phyloP scores from a whole-genome alignment of 208 protist genomes.

The Acanthamoeba sp. region DNA sequence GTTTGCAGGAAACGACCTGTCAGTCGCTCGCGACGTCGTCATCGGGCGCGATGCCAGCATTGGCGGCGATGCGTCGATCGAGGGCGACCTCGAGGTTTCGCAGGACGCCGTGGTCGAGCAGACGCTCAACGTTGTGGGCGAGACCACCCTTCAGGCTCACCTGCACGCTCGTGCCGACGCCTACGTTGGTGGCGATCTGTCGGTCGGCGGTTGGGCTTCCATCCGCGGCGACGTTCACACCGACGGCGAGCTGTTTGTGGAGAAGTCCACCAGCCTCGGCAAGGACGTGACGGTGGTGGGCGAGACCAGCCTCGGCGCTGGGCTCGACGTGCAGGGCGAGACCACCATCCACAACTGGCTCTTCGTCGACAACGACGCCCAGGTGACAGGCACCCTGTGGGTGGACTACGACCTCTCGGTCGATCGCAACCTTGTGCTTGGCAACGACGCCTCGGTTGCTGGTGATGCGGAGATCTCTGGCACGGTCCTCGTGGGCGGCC shows the following conservation, averaged over 20 bases:
- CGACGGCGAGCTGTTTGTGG: slow-evolving; percentile 19
- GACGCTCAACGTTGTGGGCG: too few relatives aligned
- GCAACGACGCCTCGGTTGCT: background rate
- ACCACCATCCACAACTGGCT: background rate
- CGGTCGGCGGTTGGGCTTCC: background rate
- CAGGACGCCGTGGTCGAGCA: too few relatives aligned
- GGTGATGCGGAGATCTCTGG: background rate
- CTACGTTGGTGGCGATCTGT: background rate
- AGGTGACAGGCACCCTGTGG: background rate
- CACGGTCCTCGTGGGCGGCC: background rate
- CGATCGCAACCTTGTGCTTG: background rate
- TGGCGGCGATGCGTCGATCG: background rate
- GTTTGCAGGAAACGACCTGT: background rate
- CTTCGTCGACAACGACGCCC: background rate
- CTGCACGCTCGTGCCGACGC: background rate
- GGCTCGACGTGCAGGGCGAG: background rate
- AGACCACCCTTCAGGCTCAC: background rate
- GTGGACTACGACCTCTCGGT: background rate
- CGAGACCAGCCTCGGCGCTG: background rate
- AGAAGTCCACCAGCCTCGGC: slow-evolving; percentile 19
- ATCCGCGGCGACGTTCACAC: background rate
- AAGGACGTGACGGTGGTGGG: background rate
- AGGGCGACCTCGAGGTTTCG: background rate
- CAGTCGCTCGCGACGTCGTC: background rate
- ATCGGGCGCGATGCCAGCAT: background rate